A percentile compares a stretch with the other conserved stretches of the same genome.
phyloP scores from a whole-genome alignment of 306 rosid genomes.

The Argentina anserina region DNA sequence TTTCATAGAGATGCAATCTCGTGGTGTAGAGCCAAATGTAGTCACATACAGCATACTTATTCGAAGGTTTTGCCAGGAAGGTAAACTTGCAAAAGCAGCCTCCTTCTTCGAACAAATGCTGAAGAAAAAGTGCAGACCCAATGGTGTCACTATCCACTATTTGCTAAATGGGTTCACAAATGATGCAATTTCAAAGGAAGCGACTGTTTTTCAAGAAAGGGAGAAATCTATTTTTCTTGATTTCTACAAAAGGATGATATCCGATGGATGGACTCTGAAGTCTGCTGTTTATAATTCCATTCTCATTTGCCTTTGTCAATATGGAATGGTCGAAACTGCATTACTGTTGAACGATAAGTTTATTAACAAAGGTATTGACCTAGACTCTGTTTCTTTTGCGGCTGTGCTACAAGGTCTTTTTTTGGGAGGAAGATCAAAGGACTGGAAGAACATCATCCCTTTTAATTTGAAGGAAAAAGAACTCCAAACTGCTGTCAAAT shows the following conservation, averaged over 20 bases:
- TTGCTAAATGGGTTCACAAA: conserved; percentile 67
- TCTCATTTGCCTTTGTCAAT: conserved; percentile 59
- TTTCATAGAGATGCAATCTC: conserved; percentile 55
- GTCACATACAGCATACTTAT: conserved; percentile 72
- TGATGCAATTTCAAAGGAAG: conserved; percentile 17
- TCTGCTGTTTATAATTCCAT: conserved; percentile 66
- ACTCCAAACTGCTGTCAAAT: conserved; percentile 52
- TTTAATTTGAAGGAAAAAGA: conserved; percentile 40
- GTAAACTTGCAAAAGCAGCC: conserved; percentile 59
- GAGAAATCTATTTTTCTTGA: conserved; percentile 43
- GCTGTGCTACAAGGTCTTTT: conserved; percentile 69
- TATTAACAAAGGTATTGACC: conserved; percentile 41
- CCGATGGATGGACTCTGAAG: conserved; percentile 52
- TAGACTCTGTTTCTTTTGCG: conserved; percentile 54
- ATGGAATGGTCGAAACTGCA: conserved; percentile 67
- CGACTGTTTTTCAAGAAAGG: conserved; percentile 23
- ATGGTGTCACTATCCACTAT: conserved; percentile 63
- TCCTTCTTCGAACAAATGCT: conserved; percentile 72
- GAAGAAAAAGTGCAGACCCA: conserved; percentile 58
- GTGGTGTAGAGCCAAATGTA: conserved; percentile 68
- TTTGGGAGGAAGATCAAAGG: conserved; percentile 55
- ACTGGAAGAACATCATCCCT: conserved; percentile 55
- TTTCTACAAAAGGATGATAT: conserved; percentile 54
- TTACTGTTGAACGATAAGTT: conserved; percentile 50
- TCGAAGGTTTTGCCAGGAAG: conserved; percentile 58